Evolutionary conservation across 2,329 filamentous ascomycete genomes (phyloP).

Genomic region (Fusarium pilosicola): DNA sequence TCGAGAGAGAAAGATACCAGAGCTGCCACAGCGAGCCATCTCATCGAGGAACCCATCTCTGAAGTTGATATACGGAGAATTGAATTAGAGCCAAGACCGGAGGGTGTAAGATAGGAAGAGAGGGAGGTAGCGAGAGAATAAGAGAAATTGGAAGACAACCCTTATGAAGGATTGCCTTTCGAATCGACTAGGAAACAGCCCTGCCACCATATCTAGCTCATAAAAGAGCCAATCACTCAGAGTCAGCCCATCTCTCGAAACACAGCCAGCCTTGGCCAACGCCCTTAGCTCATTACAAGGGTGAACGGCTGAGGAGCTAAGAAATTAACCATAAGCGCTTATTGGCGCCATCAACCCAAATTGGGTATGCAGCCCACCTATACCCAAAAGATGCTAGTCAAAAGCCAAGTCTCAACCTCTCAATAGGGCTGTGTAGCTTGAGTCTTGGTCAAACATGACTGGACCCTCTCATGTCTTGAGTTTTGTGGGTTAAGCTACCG

Average conservation of each 20-base stretch:
- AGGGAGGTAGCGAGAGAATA: not conserved
- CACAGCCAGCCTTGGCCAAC: not conserved
- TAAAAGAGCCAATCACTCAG: constrained; percentile 3
- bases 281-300: constrained; percentile 1
- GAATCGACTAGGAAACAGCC: constrained; percentile 5
- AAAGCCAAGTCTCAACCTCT: not conserved
- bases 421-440: not conserved
- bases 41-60: constrained; percentile 20
- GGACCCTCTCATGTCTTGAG: not conserved
- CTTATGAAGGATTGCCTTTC: not conserved
- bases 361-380: not conserved
- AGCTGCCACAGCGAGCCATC: constrained; percentile 17
- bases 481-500: not conserved
- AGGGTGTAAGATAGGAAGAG: not conserved
- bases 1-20: constrained; percentile 12
- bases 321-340: constrained; percentile 4
- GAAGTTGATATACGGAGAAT: not conserved
- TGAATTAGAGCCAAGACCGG: not conserved
- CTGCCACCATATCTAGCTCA: not conserved
- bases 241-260: constrained; percentile 10
- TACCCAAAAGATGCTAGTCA: not conserved
- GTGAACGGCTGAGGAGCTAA: constrained; percentile 2
- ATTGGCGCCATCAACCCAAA: not conserved
- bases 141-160: not conserved
- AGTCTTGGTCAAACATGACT: not conserved